Conservation (phyloP, 495 filamentous ascomycete genomes). For the Chaetomidium leptoderma region DNA sequence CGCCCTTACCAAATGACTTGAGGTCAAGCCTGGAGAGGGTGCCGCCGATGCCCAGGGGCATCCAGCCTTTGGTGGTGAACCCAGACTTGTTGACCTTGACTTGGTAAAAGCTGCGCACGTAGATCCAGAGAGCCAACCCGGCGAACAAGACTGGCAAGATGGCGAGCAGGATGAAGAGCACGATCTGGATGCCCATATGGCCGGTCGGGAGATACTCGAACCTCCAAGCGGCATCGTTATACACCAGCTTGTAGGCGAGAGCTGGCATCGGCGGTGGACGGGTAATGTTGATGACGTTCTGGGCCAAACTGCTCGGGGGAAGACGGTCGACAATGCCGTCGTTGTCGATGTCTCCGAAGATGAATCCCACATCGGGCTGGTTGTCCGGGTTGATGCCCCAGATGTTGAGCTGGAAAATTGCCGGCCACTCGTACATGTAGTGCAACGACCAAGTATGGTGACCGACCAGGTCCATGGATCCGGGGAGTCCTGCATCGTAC, state of each 20-base stretch:
- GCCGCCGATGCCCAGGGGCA: constrained; percentile 22
- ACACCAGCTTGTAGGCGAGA: constrained; percentile 52
- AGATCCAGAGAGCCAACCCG: constrained; percentile 50
- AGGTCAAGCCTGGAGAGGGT: constrained; percentile 36
- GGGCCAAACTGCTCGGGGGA: constrained; percentile 55
- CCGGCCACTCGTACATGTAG: constrained; percentile 63
- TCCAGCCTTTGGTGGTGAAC: constrained; percentile 42
- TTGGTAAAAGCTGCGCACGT: constrained; percentile 63
- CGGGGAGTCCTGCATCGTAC: constrained; percentile 59
- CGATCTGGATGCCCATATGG: constrained; percentile 53
- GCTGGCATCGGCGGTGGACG: constrained; percentile 51
- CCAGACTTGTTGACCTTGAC: constrained; percentile 69
- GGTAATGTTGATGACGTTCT: constrained; percentile 59
- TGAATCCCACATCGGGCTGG: constrained; percentile 50
- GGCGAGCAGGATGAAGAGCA: constrained; percentile 54
- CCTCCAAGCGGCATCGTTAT: constrained; percentile 53
- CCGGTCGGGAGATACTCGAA: constrained; percentile 54
- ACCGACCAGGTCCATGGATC: constrained; percentile 49
- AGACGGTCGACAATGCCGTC: constrained; percentile 60
- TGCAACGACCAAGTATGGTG: constrained; percentile 58
- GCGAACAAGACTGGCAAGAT: constrained; percentile 53
- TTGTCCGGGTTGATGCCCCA: constrained; percentile 68
- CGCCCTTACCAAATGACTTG: constrained; percentile 43
- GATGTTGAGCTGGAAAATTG: constrained; percentile 59
- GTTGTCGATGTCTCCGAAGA: constrained; percentile 33